These are phyloP conservation scores for Grosmannia clavigera DNA, from an alignment of 2,329 filamentous ascomycete genomes.

Conservation along the genomic window DNA sequence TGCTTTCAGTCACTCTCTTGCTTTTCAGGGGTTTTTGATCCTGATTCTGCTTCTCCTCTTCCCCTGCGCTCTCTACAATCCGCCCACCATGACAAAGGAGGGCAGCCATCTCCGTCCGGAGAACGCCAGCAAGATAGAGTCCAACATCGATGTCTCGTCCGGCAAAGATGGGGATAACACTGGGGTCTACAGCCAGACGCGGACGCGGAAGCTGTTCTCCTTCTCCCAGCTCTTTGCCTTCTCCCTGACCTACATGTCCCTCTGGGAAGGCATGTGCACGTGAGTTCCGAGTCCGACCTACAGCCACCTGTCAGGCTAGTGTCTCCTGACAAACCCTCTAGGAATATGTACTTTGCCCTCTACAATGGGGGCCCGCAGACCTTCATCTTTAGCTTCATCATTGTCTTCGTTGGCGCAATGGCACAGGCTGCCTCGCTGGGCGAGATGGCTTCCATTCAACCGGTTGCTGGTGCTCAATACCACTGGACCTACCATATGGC, in stretches of 20 bases:
- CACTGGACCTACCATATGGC: constrained; percentile 23
- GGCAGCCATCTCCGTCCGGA: neutral
- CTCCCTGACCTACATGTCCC: constrained; percentile 6
- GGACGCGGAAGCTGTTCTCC: constrained; percentile 7
- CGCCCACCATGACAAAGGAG: neutral
- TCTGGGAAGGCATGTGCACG: constrained; percentile 8
- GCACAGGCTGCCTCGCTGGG: constrained; percentile 22
- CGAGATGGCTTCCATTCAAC: constrained; percentile 27
- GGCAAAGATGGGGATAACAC: neutral
- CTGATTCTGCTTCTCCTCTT: neutral
- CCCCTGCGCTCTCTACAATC: neutral
- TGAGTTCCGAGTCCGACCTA: neutral
- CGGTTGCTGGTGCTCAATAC: constrained; percentile 28
- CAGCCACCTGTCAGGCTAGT: neutral
- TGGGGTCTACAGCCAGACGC: constrained; percentile 6
- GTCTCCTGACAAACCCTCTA: neutral
- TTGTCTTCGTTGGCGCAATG: constrained; percentile 19
- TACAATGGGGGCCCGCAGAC: constrained; percentile 21
- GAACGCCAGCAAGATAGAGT: neutral
- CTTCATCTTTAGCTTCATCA: constrained; percentile 19
- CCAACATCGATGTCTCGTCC: neutral
- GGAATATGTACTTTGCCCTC: constrained; percentile 15
- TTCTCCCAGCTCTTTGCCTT: constrained; percentile 9
- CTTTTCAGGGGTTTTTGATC: neutral
- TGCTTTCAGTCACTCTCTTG: neutral